Evolutionary conservation across 179 eudicot genomes (phyloP).

Genomic region (Silene noctiflora): DNA sequence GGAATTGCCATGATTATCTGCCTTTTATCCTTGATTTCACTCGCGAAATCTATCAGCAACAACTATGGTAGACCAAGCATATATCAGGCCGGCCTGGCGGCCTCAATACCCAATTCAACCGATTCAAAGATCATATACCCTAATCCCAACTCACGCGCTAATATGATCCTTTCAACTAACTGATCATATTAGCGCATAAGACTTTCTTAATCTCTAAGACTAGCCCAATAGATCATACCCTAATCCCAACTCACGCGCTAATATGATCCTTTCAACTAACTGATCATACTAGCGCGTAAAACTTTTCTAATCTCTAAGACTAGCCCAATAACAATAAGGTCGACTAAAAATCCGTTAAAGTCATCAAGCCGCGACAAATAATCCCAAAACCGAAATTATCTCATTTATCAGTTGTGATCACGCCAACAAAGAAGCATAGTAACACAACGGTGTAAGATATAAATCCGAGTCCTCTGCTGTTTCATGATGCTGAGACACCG

Average conservation of each 20-base stretch:
- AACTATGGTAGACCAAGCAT: no score
- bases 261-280: neutral
- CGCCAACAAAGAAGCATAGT: conserved; percentile 67
- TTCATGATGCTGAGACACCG: conserved; percentile 44
- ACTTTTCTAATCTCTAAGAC: neutral
- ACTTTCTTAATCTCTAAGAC: neutral
- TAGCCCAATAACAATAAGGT: neutral
- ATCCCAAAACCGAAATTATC: neutral
- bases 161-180: neutral
- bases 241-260: neutral
- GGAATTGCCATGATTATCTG: no score
- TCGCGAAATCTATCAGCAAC: no score
- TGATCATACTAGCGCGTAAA: neutral
- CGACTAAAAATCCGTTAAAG: neutral
- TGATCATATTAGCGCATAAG: neutral
- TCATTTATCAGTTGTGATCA: conserved; percentile 27
- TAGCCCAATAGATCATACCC: neutral
- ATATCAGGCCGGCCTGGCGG: no score
- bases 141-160: neutral
- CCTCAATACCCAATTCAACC: no score
- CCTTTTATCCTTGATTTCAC: no score
- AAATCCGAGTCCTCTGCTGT: conserved; percentile 55
- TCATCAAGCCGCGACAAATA: neutral
- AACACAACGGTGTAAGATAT: conserved; percentile 50
- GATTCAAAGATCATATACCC: neutral